Evolutionary conservation across 1,284 basidiomycete species (phyloP).

Genomic region (Cutaneotrichosporon cavernicola): DNA sequence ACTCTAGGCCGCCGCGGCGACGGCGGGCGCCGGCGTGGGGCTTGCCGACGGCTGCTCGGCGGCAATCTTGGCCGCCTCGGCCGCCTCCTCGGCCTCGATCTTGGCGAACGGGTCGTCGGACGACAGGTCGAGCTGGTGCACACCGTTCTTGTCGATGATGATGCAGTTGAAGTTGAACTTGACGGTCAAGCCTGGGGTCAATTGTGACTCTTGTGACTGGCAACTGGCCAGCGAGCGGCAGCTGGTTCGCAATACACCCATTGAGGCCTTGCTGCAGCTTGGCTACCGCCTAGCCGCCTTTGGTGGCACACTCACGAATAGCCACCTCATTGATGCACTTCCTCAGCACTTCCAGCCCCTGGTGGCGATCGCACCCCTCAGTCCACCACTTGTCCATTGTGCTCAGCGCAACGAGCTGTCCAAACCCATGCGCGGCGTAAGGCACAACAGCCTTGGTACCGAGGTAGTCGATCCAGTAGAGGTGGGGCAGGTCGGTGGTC

Average conservation of each 20-base stretch:
- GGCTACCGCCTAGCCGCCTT: too few relatives aligned
- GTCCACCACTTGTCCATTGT: slow-evolving; percentile 78
- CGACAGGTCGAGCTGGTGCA: slow-evolving; percentile 65
- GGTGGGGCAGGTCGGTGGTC: slow-evolving; percentile 60
- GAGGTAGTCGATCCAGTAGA: slow-evolving; percentile 51
- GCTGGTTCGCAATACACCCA: neutral
- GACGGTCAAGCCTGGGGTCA: slow-evolving; percentile 62
- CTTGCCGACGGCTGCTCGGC: slow-evolving; percentile 6
- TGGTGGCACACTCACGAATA: slow-evolving; percentile 59
- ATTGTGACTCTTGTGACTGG: neutral
- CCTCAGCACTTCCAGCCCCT: slow-evolving; percentile 77
- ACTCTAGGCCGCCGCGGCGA: slow-evolving; percentile 15
- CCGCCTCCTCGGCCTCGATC: slow-evolving; percentile 32
- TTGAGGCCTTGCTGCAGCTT: too few relatives aligned
- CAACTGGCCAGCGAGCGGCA: neutral
- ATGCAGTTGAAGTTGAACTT: slow-evolving; percentile 84
- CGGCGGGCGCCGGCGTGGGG: slow-evolving; percentile 10
- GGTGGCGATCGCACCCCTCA: slow-evolving; percentile 58
- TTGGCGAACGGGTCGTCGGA: slow-evolving; percentile 40
- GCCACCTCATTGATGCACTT: slow-evolving; percentile 86
- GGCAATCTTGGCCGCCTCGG: slow-evolving; percentile 25
- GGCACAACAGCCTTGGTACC: slow-evolving; percentile 60
- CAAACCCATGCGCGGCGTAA: slow-evolving; percentile 94
- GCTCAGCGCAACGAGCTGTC: slow-evolving; percentile 85
- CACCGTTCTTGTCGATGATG: slow-evolving; percentile 85